These are phyloP conservation scores for Mucuna pruriens DNA, from an alignment of 306 rosid genomes.

Conservation along the genomic window DNA sequence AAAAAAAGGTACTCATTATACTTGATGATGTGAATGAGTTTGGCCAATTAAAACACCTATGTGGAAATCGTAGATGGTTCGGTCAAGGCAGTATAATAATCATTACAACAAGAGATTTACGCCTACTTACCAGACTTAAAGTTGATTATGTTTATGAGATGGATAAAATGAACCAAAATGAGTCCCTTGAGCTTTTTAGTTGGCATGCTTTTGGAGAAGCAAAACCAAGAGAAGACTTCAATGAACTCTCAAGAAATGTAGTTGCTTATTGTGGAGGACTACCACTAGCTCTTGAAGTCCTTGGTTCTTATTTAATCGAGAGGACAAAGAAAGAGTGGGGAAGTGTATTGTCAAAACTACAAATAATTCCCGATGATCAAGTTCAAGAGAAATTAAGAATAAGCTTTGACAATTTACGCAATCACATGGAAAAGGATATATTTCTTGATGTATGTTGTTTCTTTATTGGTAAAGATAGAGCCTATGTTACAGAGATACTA, in stretches of 20 bases:
- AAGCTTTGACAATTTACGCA: conserved; percentile 15
- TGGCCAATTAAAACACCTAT: neutral
- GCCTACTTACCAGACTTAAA: neutral
- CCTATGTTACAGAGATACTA: conserved; percentile 6
- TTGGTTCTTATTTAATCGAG: conserved; percentile 35
- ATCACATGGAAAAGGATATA: conserved; percentile 25
- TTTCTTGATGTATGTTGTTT: conserved; percentile 50
- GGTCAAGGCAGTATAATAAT: conserved; percentile 43
- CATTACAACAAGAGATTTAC: conserved; percentile 37
- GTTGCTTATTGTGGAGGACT: conserved; percentile 33
- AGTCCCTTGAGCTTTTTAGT: conserved; percentile 32
- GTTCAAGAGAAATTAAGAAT: conserved; percentile 34
- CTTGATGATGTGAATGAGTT: conserved; percentile 12
- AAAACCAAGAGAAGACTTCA: neutral
- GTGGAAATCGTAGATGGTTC: conserved; percentile 22
- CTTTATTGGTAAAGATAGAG: conserved; percentile 36
- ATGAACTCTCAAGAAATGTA: neutral
- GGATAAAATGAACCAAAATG: conserved; percentile 6
- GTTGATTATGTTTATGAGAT: neutral
- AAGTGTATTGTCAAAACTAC: conserved; percentile 33
- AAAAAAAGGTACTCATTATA: neutral
- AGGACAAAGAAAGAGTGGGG: conserved; percentile 37
- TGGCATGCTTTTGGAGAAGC: conserved; percentile 29
- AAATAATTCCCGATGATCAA: conserved; percentile 28
- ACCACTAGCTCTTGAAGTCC: conserved; percentile 48